These are phyloP conservation scores for Hippophae rhamnoides DNA, from an alignment of 306 rosid genomes.

Conservation along the genomic window DNA sequence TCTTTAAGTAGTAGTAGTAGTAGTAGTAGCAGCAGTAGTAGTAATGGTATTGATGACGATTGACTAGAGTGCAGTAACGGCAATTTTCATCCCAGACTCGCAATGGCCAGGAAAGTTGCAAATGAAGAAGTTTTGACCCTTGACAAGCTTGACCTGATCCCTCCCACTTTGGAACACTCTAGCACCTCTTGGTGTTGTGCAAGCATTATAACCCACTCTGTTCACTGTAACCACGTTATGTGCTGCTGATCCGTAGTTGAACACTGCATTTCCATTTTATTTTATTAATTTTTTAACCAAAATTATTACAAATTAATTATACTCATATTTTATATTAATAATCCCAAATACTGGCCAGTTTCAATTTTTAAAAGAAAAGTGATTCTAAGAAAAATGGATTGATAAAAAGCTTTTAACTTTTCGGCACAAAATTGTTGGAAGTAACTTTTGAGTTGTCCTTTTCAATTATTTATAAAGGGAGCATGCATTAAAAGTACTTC, in stretches of 20 bases:
- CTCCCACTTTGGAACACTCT: constrained; percentile 34
- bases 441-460: no score
- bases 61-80: constrained; percentile 36
- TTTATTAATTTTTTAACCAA: background rate
- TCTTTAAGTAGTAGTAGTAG: no score
- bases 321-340: background rate
- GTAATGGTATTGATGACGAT: no score
- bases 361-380: no score
- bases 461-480: no score
- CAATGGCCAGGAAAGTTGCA: constrained; percentile 56
- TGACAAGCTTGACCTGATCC: constrained; percentile 45
- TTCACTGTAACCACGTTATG: constrained; percentile 52
- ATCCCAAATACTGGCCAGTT: background rate
- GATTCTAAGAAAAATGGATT: no score
- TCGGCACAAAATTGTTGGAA: no score
- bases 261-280: constrained; percentile 10
- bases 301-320: no score
- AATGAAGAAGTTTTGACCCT: constrained; percentile 53
- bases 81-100: constrained; percentile 49
- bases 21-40: no score
- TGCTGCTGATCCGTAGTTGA: constrained; percentile 24
- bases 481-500: no score
- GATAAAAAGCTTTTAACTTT: no score
- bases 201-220: constrained; percentile 31
- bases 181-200: constrained; percentile 37